A percentile compares a stretch with the other conserved stretches of the same genome.
phyloP scores from a whole-genome alignment of 2,329 filamentous ascomycete genomes.

The Colletotrichum sp. region DNA sequence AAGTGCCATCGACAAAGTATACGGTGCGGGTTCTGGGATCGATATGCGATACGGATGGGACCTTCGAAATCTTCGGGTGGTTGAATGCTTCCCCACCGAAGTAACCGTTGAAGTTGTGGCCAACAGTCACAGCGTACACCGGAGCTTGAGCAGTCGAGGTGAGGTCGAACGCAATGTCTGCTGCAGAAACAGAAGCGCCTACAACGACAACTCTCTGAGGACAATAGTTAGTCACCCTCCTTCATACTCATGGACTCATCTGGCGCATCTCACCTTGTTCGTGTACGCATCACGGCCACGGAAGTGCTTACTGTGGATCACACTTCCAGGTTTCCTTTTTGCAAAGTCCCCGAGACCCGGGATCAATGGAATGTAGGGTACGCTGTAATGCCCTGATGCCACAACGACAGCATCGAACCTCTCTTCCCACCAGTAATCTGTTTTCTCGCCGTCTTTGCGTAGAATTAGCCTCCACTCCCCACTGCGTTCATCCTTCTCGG shows the following conservation, averaged over 20 bases:
- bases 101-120: slow-evolving; percentile 56
- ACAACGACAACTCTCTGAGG: slow-evolving; percentile 62
- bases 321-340: slow-evolving; percentile 47
- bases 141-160: slow-evolving; percentile 48
- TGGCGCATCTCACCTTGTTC: slow-evolving; percentile 43
- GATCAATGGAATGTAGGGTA: slow-evolving; percentile 60
- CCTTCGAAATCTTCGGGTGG: slow-evolving; percentile 53
- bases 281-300: slow-evolving; percentile 48
- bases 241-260: rapidly evolving
- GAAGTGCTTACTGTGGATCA: slow-evolving; percentile 61
- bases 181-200: slow-evolving; percentile 68
- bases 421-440: slow-evolving; percentile 68
- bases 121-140: slow-evolving; percentile 56
- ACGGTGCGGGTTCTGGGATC: slow-evolving; percentile 47
- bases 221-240: not conserved
- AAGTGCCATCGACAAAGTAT: slow-evolving; percentile 60
- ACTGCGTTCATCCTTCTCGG: slow-evolving; percentile 46
- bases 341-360: slow-evolving; percentile 54
- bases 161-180: slow-evolving; percentile 64
- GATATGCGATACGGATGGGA: slow-evolving; percentile 53
- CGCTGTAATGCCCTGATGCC: slow-evolving; percentile 64
- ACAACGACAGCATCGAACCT: slow-evolving; percentile 66
- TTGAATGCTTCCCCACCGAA: slow-evolving; percentile 65
- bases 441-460: slow-evolving; percentile 38
- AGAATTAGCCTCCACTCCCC: slow-evolving; percentile 60